Evolutionary conservation across 164 flowering plant species (phyloP).

Genomic region (Euptelea pleiosperma): DNA sequence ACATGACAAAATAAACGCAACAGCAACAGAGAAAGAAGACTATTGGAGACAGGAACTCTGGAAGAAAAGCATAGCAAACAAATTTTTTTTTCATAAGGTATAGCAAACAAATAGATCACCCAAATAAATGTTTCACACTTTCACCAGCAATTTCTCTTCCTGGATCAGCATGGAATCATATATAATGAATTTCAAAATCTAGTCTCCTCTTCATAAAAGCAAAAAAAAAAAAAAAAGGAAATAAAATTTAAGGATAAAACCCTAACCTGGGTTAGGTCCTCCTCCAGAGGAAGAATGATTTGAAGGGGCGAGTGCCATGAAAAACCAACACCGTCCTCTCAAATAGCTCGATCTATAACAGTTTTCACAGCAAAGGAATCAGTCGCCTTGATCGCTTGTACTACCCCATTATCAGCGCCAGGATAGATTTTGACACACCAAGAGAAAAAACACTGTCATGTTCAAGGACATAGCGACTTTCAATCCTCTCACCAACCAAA

Average conservation of each 20-base stretch:
- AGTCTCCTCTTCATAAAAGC: not conserved
- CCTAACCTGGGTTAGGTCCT: constrained; percentile 35
- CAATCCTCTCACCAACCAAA: constrained; percentile 19
- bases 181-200: not conserved
- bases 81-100: not conserved
- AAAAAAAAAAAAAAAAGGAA: not conserved
- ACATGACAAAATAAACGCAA: too few species aligned
- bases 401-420: constrained; percentile 18
- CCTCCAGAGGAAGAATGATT: constrained; percentile 25
- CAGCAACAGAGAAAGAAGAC: too few species aligned
- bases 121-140: too few species aligned
- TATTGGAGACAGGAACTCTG: not conserved
- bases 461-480: constrained; percentile 3
- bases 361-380: not conserved
- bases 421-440: too few species aligned
- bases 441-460: not conserved
- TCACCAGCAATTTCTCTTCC: too few species aligned
- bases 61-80: not conserved
- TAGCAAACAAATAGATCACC: too few species aligned
- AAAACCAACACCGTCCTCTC: constrained; percentile 1
- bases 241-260: not conserved
- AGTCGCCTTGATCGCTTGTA: not conserved
- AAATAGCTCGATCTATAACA: not conserved
- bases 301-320: constrained; percentile 34
- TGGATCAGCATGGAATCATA: too few species aligned